These are phyloP conservation scores for Sarcocystis neurona DNA, from an alignment of 169 alveolate genomes.

Conservation along the genomic window DNA sequence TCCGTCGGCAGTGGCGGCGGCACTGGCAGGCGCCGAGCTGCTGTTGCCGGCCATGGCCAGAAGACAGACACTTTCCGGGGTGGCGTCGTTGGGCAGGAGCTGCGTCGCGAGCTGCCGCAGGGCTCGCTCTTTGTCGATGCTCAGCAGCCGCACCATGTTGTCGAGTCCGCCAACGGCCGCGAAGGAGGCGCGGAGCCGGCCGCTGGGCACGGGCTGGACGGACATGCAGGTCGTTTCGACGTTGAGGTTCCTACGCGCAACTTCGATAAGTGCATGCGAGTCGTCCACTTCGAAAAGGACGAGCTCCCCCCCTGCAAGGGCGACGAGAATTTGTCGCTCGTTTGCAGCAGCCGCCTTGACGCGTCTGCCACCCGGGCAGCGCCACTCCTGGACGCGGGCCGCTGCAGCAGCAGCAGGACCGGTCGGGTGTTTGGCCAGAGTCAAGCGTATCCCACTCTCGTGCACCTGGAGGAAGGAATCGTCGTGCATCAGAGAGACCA, in stretches of 20 bases:
- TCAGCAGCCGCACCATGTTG: constrained; percentile 89
- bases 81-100: constrained; percentile 88
- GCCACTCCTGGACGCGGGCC: constrained; percentile 62
- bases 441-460: constrained; percentile 60
- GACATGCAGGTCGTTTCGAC: constrained; percentile 88
- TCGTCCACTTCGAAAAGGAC: constrained; percentile 93
- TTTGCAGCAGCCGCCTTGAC: constrained; percentile 54
- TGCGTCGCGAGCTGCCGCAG: constrained; percentile 88
- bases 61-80: constrained; percentile 83
- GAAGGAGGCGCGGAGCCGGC: constrained; percentile 90
- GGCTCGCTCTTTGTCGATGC: constrained; percentile 91
- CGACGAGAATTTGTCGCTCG: constrained; percentile 49
- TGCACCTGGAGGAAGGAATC: constrained; percentile 56
- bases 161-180: constrained; percentile 94
- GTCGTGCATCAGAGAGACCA: constrained; percentile 47
- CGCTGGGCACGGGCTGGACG: constrained; percentile 89
- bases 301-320: constrained; percentile 88
- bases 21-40: constrained; percentile 15
- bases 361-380: constrained; percentile 61
- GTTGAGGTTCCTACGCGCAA: constrained; percentile 76
- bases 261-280: constrained; percentile 85
- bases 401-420: no score
- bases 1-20: neutral
- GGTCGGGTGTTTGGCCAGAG: neutral
- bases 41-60: constrained; percentile 69